These are phyloP conservation scores for Globisporangium barbulae DNA, from an alignment of 352 stramenopile species.

Conservation along the genomic window DNA sequence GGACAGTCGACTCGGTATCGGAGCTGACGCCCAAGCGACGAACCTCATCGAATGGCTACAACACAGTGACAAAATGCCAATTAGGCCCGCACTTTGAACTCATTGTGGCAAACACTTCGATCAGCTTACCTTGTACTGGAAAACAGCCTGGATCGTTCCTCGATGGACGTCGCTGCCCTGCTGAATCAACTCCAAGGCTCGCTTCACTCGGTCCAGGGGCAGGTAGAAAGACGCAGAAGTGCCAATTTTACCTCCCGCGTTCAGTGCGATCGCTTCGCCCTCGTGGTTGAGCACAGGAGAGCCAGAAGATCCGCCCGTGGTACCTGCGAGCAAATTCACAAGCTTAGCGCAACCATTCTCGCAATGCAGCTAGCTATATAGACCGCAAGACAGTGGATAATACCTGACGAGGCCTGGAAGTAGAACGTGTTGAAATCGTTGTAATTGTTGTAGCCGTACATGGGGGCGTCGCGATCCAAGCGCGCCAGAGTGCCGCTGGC, in stretches of 20 bases:
- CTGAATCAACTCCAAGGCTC: constrained; percentile 82
- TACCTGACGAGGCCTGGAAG: constrained; percentile 83
- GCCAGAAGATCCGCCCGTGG: constrained; percentile 84
- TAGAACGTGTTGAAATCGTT: constrained; percentile 96
- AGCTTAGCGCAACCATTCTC: background rate
- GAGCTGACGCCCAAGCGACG: constrained; percentile 73
- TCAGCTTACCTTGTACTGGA: constrained; percentile 75
- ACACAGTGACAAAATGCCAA: background rate
- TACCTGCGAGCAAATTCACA: constrained; percentile 23
- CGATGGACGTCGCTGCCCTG: constrained; percentile 65
- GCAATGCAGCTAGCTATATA: constrained; percentile 5
- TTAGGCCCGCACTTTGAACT: background rate
- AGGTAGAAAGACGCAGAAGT: constrained; percentile 90
- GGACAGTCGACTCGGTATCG: constrained; percentile 75
- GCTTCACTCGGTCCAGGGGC: constrained; percentile 84
- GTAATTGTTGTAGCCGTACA: constrained; percentile 90
- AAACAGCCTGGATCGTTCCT: constrained; percentile 88
- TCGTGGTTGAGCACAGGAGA: constrained; percentile 87
- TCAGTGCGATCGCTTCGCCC: constrained; percentile 88
- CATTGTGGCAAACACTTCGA: background rate
- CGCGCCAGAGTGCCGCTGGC: constrained; percentile 89
- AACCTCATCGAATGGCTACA: constrained; percentile 87
- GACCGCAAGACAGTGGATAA: background rate
- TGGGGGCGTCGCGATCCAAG: constrained; percentile 87
- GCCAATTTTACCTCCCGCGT: constrained; percentile 87